A percentile compares a stretch with the other conserved stretches of the same genome.
Evolutionary conservation across 331 rosid species (phyloP).

Genomic region (Quercus phellos): DNA sequence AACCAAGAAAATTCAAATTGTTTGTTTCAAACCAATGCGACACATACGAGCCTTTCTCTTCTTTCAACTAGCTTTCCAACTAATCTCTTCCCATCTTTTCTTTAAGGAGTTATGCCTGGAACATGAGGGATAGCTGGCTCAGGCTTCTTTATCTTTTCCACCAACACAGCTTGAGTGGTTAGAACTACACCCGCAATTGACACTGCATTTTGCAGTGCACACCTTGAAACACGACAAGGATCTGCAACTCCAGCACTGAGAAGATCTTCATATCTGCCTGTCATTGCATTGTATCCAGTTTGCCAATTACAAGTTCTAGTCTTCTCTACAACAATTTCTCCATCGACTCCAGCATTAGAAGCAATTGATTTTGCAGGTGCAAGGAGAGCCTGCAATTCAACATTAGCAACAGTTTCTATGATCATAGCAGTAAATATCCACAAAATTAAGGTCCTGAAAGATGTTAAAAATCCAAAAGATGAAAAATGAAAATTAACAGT

Average conservation of each 20-base stretch:
- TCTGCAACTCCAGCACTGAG: slow-evolving; percentile 72
- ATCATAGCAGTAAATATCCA: slow-evolving; percentile 1
- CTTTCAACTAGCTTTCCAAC: not conserved
- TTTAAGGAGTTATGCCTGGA: slow-evolving; percentile 71
- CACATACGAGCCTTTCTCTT: not conserved
- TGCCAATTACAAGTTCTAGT: slow-evolving; percentile 61
- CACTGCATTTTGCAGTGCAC: slow-evolving; percentile 88
- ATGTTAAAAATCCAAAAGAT: no score
- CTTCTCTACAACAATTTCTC: slow-evolving; percentile 81
- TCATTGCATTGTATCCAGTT: slow-evolving; percentile 85
- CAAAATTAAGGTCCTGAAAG: not conserved
- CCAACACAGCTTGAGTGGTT: slow-evolving; percentile 82
- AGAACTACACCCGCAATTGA: slow-evolving; percentile 77
- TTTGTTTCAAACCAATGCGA: not conserved
- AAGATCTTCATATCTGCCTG: slow-evolving; percentile 78
- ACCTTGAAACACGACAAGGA: slow-evolving; percentile 85
- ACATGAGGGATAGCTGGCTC: slow-evolving; percentile 54
- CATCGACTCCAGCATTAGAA: slow-evolving; percentile 78
- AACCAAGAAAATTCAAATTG: not conserved
- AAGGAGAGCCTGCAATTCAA: slow-evolving; percentile 65
- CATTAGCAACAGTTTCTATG: slow-evolving; percentile 8
- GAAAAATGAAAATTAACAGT: no score
- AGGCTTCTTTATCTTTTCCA: slow-evolving; percentile 61
- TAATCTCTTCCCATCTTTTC: not conserved
- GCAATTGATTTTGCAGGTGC: slow-evolving; percentile 89